Base-by-base conservation (phyloP, 225 moss, liverwort and hornwort species). In the Marchantia polymorpha region DNA sequence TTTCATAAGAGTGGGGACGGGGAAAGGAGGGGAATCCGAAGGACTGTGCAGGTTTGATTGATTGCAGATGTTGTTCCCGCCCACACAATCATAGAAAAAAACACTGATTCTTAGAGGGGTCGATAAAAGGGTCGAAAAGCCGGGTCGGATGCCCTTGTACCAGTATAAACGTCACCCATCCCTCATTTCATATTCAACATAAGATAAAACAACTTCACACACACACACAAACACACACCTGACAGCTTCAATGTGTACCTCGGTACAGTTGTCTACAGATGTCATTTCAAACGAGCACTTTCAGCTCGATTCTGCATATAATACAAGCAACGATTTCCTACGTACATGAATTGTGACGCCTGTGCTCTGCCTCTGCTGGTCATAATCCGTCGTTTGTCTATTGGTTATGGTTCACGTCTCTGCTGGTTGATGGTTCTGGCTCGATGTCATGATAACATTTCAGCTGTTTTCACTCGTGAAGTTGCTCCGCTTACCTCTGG, bases 241-340 rank as follows among this genome's bases (percentile, higher is more conserved):
- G 29, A 67, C 67, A 67, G 31, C 67, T 67, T 67, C 29, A 15
- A 61, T 61, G 39, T 39, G 39, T 39, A 39, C 39, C 5, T 61
- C 61, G 16, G 29, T 29, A 67, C 67, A 31, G n/a, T 64, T 64
- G 64, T 64, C 64, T 27, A 64, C 23, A 64, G 64, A 25, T 64
- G 64, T 64, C 26, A 64, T 2, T 13, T 67, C 30, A 29, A 15
- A 61, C 30, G 67, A 67, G 67, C 67, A 67, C 67, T 67, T 67
- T 67, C 67, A 67, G 67, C 67, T 67, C 67, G 27, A 67, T 67
- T 67, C 67, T 67, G 29, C 67, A 26, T 67, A 67, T 67, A 67
- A 67, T 67, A 67, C 29, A 67, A 67, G 12, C 29, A 67, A 29
- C 15, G 27, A 67, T 29, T 67, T 67, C 29, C 30, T 67, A 65